Evolutionary conservation across 2,329 filamentous ascomycete genomes (phyloP).

Genomic region (Diaporthe citri): DNA sequence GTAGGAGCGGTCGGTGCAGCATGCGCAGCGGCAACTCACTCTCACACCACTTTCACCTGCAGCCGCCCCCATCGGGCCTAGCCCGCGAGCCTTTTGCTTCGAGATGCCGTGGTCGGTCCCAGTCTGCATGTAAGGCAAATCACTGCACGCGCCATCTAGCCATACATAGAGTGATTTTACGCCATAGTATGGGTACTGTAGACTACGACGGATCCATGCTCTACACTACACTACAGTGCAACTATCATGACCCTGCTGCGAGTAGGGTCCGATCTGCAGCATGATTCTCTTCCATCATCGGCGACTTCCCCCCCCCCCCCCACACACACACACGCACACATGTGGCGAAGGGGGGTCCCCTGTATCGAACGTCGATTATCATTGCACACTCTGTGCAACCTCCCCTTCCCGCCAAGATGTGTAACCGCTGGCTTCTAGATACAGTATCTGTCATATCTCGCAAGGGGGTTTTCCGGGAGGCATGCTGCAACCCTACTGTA

Average conservation of each 20-base stretch:
- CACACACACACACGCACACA: not conserved
- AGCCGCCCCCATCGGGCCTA: constrained; percentile 2
- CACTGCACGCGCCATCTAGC: not conserved
- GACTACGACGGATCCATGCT: not conserved
- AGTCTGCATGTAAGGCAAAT: constrained; percentile 6
- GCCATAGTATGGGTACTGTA: too few relatives aligned
- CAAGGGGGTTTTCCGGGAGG: not conserved
- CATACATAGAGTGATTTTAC: not conserved
- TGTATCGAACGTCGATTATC: not conserved
- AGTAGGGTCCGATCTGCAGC: constrained; percentile 23
- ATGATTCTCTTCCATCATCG: constrained; percentile 6
- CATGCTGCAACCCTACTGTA: not conserved
- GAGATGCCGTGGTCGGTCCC: constrained; percentile 1
- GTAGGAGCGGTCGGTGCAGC: too few relatives aligned
- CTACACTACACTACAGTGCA: too few relatives aligned
- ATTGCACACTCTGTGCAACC: not conserved
- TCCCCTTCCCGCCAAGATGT: not conserved
- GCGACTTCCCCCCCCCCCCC: constrained; percentile 22
- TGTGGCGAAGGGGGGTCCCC: not conserved
- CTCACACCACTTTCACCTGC: constrained; percentile 16
- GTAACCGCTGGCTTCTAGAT: constrained; percentile 13
- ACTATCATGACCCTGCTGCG: not conserved
- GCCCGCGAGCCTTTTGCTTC: not conserved
- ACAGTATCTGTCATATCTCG: not conserved
- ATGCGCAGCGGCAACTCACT: constrained; percentile 10